Evolutionary conservation across 495 filamentous ascomycete genomes (phyloP), one percentile per base, ranked within the genome.

Genomic region (Penicillium riverlandense): DNA sequence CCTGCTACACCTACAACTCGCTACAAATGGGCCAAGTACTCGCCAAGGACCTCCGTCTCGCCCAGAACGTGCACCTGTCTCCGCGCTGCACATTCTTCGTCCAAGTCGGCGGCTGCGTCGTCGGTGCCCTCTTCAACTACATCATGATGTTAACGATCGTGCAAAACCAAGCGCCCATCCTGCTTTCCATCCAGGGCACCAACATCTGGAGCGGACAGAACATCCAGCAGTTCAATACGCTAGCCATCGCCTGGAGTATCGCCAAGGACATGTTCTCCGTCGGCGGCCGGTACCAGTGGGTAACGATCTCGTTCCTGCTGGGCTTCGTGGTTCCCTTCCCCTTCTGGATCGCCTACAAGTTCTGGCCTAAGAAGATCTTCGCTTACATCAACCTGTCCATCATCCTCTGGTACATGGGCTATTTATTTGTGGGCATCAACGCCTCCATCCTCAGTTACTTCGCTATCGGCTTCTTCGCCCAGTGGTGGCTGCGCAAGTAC

Each of bases 401-500:
- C 35, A 62, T 69, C 40, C 45, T 61, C 4, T 66, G 44, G 45
- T 66, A 59, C 46, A 47, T 63, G 11, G 65, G 59, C 34, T 57
- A 44, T 13, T 48, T 66, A 6, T 62, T 43, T 43, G 53, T 63
- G 1, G 68, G 68, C 32, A 65, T 68, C 51, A 69, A 66, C 45
- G 47, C 52, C 30, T 58, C 48, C 13, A 47, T 68, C 29, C 43
- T 55, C 35, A 47, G 29, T 9, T 63, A 49, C 43, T 66, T 66
- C 50, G 41, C 53, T 32, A 31, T 68, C 14, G 66, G 70, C n/a
- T 58, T 74, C 57, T 55, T 60, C 34, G 47, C 55, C 5, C 75
- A 78, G 48, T 62, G 58, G 14, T 78, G 68, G 51, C 45, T 78
- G 7, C 54, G 74, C 12, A 64, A 62, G 41, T 59, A 67, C 38